Evolutionary conservation across 495 filamentous ascomycete species (phyloP), one percentile per base, ranked within the genome.

Genomic region (Talaromyces stipitatus): DNA sequence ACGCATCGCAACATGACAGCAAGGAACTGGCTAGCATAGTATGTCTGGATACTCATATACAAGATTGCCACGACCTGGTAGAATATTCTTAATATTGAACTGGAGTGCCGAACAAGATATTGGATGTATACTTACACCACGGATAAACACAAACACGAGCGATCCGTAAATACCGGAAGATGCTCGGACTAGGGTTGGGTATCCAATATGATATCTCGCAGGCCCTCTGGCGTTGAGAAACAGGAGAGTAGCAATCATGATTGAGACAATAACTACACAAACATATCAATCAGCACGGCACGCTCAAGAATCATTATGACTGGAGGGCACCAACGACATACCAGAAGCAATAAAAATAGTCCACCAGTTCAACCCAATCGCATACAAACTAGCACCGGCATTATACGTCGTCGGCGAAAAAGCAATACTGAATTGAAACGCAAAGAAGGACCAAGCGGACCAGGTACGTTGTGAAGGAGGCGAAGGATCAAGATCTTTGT

Each of bases 151-250:
- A 23, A 54, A 54, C 5, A 54, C 32, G 14, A 54, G 51, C 12
- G 51, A 54, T 22, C 51, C 51, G 10, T 54, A 54, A n/a, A 54
- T 54, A 1, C 51, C 51, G 11, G 29, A 58, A 83, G 72, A 67
- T 18, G 80, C 75, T 5, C 82, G 75, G 5, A 75, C 72, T 47
- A 80, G 69, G n/a, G 85, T 79, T 5, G 82, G 78, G 66, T 84
- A 86, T 9, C 79, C 78, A 5, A 81, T 27, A 32, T 64, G 62
- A 53, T 61, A 63, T 29, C 56, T 54, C 22, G 51, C 51, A 23
- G 51, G 23, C 4, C 51, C 51, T 38, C 51, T 32, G 6, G 51
- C 28, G 26, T 54, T 54, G 18, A 54, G 18, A 12, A 54, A 54
- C 1, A 54, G 30, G 7, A 54, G 22, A 38, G 38, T 54, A 14